These are phyloP conservation scores for Letharia columbiana DNA, from an alignment of 495 filamentous ascomycete genomes.

Conservation along the genomic window DNA sequence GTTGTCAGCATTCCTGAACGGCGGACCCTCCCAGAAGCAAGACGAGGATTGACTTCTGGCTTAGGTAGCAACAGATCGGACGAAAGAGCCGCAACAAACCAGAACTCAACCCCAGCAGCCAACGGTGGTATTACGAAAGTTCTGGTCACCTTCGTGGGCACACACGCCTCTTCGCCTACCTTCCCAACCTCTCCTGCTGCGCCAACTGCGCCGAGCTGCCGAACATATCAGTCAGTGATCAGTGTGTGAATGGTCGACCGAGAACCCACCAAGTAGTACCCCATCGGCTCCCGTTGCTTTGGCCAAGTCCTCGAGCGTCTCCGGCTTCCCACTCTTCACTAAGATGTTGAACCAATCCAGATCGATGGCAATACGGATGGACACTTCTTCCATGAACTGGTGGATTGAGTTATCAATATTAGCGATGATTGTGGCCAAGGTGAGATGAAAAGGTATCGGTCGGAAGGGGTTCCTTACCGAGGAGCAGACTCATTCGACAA, in stretches of 20 bases:
- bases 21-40: neutral
- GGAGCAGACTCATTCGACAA: neutral
- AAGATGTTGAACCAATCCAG: constrained; percentile 33
- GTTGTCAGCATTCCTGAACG: neutral
- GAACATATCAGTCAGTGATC: neutral
- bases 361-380: constrained; percentile 28
- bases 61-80: neutral
- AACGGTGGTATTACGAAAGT: neutral
- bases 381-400: constrained; percentile 3
- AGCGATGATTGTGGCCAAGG: neutral
- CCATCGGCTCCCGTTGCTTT: constrained; percentile 29
- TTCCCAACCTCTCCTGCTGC: constrained; percentile 2
- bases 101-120: constrained; percentile 6
- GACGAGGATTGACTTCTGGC: neutral
- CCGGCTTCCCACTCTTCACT: constrained; percentile 31
- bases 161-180: neutral
- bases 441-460: too few species aligned
- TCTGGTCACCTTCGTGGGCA: constrained; percentile 7
- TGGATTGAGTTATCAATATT: neutral
- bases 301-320: constrained; percentile 29
- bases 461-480: neutral
- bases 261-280: constrained; percentile 27
- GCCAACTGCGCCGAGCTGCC: neutral
- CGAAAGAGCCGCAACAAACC: neutral
- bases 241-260: neutral